phyloP scores from a whole-genome alignment of 2,329 filamentous ascomycete genomes.

The Xenoacremonium recifei region DNA sequence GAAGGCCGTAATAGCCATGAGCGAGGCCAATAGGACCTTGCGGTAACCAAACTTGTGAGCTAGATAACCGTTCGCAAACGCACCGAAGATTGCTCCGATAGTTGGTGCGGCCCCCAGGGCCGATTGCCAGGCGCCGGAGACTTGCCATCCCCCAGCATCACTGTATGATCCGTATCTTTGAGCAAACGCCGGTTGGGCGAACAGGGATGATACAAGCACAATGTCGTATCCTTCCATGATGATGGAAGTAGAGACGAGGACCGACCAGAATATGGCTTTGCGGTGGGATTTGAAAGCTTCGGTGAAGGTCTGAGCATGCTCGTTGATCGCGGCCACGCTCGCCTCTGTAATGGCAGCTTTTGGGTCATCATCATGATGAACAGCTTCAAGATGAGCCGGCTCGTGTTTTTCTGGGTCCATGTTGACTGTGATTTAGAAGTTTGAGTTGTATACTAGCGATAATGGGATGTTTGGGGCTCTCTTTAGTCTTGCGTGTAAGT shows the following conservation, averaged over 20 bases:
- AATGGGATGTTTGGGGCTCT: too few relatives aligned
- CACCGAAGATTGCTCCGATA: slow-evolving; percentile 44
- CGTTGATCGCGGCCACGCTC: too few relatives aligned
- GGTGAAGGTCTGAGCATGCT: too few relatives aligned
- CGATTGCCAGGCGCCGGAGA: slow-evolving; percentile 46
- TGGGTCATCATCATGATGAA: too few relatives aligned
- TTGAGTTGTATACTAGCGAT: too few relatives aligned
- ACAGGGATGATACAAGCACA: slow-evolving; percentile 23
- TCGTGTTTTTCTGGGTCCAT: too few relatives aligned
- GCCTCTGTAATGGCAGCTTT: too few relatives aligned
- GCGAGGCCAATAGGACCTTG: slow-evolving; percentile 38
- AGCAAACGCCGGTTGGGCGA: slow-evolving; percentile 27
- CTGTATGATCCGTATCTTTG: slow-evolving; percentile 16
- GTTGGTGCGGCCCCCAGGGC: slow-evolving; percentile 39
- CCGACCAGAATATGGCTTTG: slow-evolving; percentile 27
- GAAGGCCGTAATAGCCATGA: slow-evolving; percentile 34
- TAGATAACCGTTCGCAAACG: slow-evolving; percentile 42
- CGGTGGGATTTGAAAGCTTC: slow-evolving; percentile 18
- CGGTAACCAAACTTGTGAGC: slow-evolving; percentile 40
- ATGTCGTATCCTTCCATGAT: slow-evolving; percentile 34
- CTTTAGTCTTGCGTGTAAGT: too few relatives aligned
- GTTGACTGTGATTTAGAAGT: too few relatives aligned
- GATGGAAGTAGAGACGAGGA: slow-evolving; percentile 28
- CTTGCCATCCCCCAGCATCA: slow-evolving; percentile 31
- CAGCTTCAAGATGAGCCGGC: too few relatives aligned